Conservation (phyloP, 176 grass and related monocot species). For the Hyparrhenia diplandra region DNA sequence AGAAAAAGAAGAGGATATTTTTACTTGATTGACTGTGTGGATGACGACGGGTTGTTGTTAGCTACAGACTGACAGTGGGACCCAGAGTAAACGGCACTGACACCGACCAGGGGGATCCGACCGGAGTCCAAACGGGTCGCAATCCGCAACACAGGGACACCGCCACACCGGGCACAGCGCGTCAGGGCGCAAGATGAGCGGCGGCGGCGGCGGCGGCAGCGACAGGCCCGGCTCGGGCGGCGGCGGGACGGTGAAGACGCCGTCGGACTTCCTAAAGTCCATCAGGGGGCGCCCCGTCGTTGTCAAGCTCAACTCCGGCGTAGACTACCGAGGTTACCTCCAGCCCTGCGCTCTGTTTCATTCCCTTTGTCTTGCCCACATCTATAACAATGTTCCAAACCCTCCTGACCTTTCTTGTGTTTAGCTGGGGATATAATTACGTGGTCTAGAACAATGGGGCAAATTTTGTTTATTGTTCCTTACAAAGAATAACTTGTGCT, state of each 20-base stretch:
- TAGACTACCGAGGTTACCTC: conserved; percentile 58
- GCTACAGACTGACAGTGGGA: neutral
- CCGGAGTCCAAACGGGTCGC: neutral
- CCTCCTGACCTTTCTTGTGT: neutral
- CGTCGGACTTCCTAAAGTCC: conserved; percentile 94
- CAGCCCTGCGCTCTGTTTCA: neutral
- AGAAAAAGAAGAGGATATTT: no score
- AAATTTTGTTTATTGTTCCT: neutral
- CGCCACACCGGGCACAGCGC: neutral
- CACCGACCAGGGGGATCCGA: neutral
- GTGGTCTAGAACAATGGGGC: neutral
- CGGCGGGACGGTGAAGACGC: conserved; percentile 72
- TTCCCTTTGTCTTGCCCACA: neutral
- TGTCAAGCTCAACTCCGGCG: conserved; percentile 83
- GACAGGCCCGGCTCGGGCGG: conserved; percentile 30
- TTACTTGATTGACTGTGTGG: neutral
- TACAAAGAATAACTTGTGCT: neutral
- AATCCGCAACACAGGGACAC: neutral
- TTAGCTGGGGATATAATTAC: no score
- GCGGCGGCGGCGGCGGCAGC: conserved; percentile 31
- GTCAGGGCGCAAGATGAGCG: conserved; percentile 31
- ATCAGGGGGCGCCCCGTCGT: conserved; percentile 89
- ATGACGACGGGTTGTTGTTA: neutral
- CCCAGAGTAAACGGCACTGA: neutral
- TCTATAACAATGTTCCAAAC: neutral